Evolutionary conservation across 768 basidiomycete species (phyloP), one percentile per base, ranked within the genome.

Genomic region (Rubroboletus pulcherrimus): DNA sequence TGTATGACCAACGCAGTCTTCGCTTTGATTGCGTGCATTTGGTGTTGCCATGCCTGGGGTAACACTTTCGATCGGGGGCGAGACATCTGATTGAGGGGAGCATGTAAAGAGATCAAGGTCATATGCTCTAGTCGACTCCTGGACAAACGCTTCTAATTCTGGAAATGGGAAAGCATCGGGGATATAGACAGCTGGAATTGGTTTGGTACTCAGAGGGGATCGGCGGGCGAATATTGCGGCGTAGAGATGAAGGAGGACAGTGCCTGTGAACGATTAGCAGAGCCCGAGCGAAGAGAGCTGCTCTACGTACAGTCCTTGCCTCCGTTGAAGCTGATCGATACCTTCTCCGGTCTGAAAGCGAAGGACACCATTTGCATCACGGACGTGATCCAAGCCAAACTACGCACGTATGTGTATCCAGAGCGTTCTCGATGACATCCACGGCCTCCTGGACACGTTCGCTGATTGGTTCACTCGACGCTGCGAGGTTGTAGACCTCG

Each of bases 241-340:
- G 54, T 88, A 87, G 34, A 98, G 82, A 68, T 97, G 94, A 11
- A 98, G 77, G 26, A 98, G 81, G n/a, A 97, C 93, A 5, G 95
- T 98, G 67, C 94, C 94, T 98, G 65, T 46, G 51, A 44, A 55
- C 52, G 8, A 39, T 63, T 11, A 61, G 50, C 39, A 33, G 24
- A 29, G 38, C 35, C 14, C 10, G 9, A 11, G 34, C 4, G 29
- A 29, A 33, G 44, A 45, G 31, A 31, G 9, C 31, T 7, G 24
- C n/a, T 14, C 29, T 14, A 77, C 86, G 63, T 65, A 96, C 97
- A 99, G 68, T 99, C 97, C 71, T 99, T 99, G 50, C 97, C 97
- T 10, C 97, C 97, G 62, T 98, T 99, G 76, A 98, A 99, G 72
- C 94, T 97, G 56, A 99, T 78, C 3, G 94, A 87, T 5, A 94